Evolutionary conservation across 768 basidiomycete species (phyloP), one percentile per base, ranked within the genome.

Genomic region (Phylloporus rhodoxanthus): DNA sequence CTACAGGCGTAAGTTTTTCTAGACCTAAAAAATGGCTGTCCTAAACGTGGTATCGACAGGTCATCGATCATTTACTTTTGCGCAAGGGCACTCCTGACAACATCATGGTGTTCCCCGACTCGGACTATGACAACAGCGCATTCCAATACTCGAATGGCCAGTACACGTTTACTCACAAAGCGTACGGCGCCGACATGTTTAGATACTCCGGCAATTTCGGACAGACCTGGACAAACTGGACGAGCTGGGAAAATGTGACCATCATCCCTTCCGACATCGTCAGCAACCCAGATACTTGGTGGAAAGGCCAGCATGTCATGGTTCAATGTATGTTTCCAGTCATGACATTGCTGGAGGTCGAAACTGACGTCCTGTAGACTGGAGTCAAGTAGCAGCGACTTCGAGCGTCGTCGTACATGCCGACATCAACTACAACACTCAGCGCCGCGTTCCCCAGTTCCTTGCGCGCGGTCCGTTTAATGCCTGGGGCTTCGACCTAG

Each of bases 391-490:
- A 3, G 77, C 82, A 2, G 59, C 79, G 49, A 85, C 87, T 2
- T 70, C 83, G 7, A 72, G 77, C 23, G 75, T 80, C 37, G 81
- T 89, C 30, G 70, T 91, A 10, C 92, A 95, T 57, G 86, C 87
- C 15, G 93, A 96, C 61, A 65, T 73, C 50, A 76, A 75, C 37
- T 88, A 79, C 64, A 65, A 63, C 8, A 76, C 74, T 3, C 64
- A 69, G 33, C 85, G 93, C 59, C 86, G 91, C 21, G 85, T 89
- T 25, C 93, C 93, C 21, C 91, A 93, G 59, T 75, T 94, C 57
- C 71, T 96, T 46, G 87, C 82, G 38, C 85, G 93, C 57, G 93
- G 93, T 42, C 82, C 84, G 0, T 96, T 90, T 78, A 96, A 96
- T 61, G 69, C 77, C 30, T 96, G 91, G 91, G 93, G 93, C 48